Evolutionary conservation across 1,284 basidiomycete species (phyloP).

Genomic region (Mycosarcoma maydis): DNA sequence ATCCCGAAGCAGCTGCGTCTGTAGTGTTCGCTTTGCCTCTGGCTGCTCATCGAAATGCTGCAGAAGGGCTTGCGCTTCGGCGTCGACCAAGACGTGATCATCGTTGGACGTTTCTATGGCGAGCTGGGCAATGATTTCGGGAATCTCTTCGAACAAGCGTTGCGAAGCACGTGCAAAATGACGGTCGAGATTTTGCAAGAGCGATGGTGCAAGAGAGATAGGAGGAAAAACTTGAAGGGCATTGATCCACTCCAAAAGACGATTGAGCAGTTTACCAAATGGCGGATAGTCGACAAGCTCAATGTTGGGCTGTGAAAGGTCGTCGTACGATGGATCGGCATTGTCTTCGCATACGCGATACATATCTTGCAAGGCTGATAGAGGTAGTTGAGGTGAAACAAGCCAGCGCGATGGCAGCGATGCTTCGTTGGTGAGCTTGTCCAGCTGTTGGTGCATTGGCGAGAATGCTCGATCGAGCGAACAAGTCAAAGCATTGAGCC

Average conservation of each 20-base stretch:
- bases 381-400: conserved; percentile 13
- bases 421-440: not conserved
- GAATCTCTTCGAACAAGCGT: conserved; percentile 6
- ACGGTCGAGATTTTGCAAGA: not conserved
- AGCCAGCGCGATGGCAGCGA: conserved; percentile 19
- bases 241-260: conserved; percentile 22
- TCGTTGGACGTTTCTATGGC: not conserved
- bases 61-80: conserved; percentile 2
- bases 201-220: not conserved
- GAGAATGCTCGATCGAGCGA: conserved; percentile 14
- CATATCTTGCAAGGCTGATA: conserved; percentile 10
- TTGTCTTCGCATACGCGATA: not conserved
- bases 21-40: not conserved
- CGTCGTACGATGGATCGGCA: conserved; percentile 12
- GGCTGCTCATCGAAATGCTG: conserved; percentile 3
- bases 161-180: conserved; percentile 9
- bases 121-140: conserved; percentile 2
- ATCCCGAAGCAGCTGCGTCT: conserved; percentile 13
- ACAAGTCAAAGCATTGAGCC: conserved; percentile 16
- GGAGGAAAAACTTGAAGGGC: conserved; percentile 33
- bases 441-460: conserved; percentile 8
- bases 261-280: conserved; percentile 28
- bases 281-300: conserved; percentile 32
- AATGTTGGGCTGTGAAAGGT: conserved; percentile 20
- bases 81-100: conserved; percentile 1